Evolutionary conservation across 345 rosid species (phyloP).

Genomic region (Citrus sp.): DNA sequence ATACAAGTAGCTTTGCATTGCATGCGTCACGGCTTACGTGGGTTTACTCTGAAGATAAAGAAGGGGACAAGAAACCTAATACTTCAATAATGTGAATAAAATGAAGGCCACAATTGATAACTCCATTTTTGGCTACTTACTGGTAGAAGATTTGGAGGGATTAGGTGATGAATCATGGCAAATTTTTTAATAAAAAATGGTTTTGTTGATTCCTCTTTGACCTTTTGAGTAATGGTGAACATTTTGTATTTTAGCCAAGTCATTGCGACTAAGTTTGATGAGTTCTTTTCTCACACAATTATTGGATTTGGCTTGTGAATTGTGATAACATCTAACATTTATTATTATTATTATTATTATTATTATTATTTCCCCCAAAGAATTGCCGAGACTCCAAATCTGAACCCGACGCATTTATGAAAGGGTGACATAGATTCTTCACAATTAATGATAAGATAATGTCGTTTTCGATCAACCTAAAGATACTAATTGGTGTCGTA

Average conservation of each 20-base stretch:
- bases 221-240: background rate
- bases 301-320: too few species aligned
- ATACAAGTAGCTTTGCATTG: background rate
- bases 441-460: too few species aligned
- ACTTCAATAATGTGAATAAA: background rate
- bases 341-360: too few species aligned
- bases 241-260: too few species aligned
- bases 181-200: background rate
- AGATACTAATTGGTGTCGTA: too few species aligned
- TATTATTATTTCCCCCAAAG: too few species aligned
- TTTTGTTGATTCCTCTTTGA: background rate
- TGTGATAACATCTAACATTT: too few species aligned
- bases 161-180: background rate
- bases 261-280: too few species aligned
- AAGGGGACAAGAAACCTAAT: background rate
- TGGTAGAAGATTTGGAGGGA: background rate
- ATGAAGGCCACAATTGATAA: background rate
- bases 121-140: background rate
- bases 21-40: conserved; percentile 7
- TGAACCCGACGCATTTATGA: background rate
- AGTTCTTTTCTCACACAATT: too few species aligned
- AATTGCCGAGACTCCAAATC: too few species aligned
- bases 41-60: too few species aligned
- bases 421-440: background rate
- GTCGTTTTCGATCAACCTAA: too few species aligned